Evolutionary conservation across 768 basidiomycete genomes (phyloP), one percentile per base, ranked within the genome.

Genomic region (Agrocybe pediades): DNA sequence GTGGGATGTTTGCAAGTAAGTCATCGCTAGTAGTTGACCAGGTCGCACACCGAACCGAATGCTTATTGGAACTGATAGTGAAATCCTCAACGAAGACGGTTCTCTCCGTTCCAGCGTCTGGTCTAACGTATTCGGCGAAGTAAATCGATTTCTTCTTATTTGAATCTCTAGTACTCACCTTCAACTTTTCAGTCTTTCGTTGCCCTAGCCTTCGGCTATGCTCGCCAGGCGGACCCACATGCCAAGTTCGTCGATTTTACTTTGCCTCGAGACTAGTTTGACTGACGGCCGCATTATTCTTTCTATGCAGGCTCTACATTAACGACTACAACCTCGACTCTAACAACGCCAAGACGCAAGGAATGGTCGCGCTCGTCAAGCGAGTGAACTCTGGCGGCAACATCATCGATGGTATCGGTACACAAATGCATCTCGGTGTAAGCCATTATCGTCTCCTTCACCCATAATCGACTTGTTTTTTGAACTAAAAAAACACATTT

Each of bases 1-100:
- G 73, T 77, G 76, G 76, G 73, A 75, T 58, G 74, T 75, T 48
- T 70, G 64, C 69, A 77, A 78, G 74, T 77, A 53, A 36, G 69
- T 60, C 8, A 9, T 2, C 7, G 9, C 9, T 41, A 42, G 46
- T 57, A 62, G 29, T 46, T 9, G 9, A 9, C 8, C 9, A 20
- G 3, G n/a, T n/a, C n/a, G n/a, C n/a, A n/a, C n/a, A n/a, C n/a
- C n/a, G n/a, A 11, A 24, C 64, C 9, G 3, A 62, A 42, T 57
- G 30, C 17, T 41, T 25, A 9, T 9, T 40, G 26, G 19, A 24
- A 19, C 68, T 30, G 67, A 64, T 46, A 75, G 75, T 53, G 80
- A 82, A 65, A 77, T 77, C 51, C 72, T 83, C 62, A 80, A 80
- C 66, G 81, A 82, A 55, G 74, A 80, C 59, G 80, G 80, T 43